These are phyloP conservation scores for Eucalyptus pauciflora DNA, from an alignment of 345 rosid species.

Conservation along the genomic window DNA sequence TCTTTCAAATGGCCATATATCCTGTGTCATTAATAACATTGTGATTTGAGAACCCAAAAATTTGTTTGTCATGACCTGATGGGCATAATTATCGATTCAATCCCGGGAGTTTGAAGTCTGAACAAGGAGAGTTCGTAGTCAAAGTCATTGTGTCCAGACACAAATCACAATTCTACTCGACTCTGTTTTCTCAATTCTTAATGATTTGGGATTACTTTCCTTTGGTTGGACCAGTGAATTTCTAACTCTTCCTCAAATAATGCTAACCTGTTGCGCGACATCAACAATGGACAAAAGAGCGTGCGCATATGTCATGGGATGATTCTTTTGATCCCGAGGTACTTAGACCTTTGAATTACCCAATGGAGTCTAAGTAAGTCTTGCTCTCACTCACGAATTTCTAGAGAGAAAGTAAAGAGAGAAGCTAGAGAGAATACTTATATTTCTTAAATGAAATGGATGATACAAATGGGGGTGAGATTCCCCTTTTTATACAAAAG, in stretches of 20 bases:
- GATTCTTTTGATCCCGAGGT: too few relatives aligned
- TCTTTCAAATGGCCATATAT: background rate
- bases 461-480: too few relatives aligned
- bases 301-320: too few relatives aligned
- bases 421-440: too few relatives aligned
- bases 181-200: background rate
- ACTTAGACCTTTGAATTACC: too few relatives aligned
- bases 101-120: background rate
- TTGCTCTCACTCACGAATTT: too few relatives aligned
- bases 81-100: background rate
- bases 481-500: too few relatives aligned
- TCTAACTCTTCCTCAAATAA: background rate
- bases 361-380: too few relatives aligned
- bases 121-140: background rate
- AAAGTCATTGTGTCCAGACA: background rate
- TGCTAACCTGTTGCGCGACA: background rate
- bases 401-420: too few relatives aligned
- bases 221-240: background rate
- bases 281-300: background rate
- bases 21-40: background rate
- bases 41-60: background rate
- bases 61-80: background rate
- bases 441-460: too few relatives aligned
- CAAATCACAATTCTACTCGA: background rate
- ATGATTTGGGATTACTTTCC: background rate